Percentiles rank a stretch among this genome's conserved stretches.
Conservation (phyloP, 2,329 filamentous ascomycete species). For the Phoma sp. region DNA sequence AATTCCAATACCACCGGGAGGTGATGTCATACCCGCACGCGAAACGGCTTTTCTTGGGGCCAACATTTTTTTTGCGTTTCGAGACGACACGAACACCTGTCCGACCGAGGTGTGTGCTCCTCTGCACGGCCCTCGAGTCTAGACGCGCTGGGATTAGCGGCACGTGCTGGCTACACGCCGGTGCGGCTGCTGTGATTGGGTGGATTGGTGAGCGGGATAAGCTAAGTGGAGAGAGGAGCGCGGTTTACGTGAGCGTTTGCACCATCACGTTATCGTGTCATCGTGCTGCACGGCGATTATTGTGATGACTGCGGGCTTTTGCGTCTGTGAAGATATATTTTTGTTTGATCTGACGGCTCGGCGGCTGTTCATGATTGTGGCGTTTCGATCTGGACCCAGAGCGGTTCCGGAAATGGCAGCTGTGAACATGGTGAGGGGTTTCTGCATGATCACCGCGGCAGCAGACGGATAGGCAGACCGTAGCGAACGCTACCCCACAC, state of each 20-base stretch:
- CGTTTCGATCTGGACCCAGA: background rate
- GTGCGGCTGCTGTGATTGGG: background rate
- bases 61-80: constrained; percentile 9
- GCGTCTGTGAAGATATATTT: background rate
- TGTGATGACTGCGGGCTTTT: background rate
- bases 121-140: background rate
- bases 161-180: background rate
- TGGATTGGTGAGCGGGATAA: background rate
- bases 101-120: background rate
- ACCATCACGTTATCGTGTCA: constrained; percentile 5
- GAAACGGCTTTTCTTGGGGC: background rate
- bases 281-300: background rate
- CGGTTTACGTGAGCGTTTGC: background rate
- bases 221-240: background rate
- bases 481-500: constrained; percentile 15
- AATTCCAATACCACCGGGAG: background rate
- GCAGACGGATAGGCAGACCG: constrained; percentile 6
- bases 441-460: constrained; percentile 9
- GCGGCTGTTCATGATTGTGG: background rate
- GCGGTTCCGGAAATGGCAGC: constrained; percentile 4
- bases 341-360: background rate
- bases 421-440: background rate
- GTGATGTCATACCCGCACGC: constrained; percentile 7
- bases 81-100: background rate
- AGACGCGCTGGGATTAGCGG: constrained; percentile 8